phyloP scores from a whole-genome alignment of 352 stramenopile genomes.

The Pythium guiyangense region DNA sequence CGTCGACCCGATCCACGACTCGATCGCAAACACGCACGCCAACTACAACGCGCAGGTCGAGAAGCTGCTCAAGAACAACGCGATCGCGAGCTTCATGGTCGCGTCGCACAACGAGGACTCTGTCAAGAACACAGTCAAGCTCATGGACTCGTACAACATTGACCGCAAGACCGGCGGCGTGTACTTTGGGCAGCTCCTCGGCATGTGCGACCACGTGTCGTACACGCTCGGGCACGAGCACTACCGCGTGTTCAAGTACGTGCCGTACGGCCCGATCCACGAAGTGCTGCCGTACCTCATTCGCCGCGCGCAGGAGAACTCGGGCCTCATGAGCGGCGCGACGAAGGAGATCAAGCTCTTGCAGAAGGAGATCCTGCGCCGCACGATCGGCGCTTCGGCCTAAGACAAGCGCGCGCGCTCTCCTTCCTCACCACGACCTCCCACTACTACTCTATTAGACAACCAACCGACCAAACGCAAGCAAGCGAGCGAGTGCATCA shows the following conservation, averaged over 20 bases:
- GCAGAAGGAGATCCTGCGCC: constrained; percentile 62
- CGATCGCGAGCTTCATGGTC: constrained; percentile 94
- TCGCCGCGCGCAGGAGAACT: constrained; percentile 96
- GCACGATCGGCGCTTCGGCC: constrained; percentile 9
- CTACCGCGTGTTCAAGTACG: constrained; percentile 97
- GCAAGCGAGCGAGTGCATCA: no score
- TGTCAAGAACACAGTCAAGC: constrained; percentile 88
- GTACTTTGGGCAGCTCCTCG: constrained; percentile 97
- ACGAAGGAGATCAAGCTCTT: constrained; percentile 73
- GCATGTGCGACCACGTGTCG: constrained; percentile 97
- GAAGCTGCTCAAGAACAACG: constrained; percentile 86
- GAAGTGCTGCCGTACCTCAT: constrained; percentile 98
- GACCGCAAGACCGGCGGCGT: constrained; percentile 64
- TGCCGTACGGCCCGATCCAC: constrained; percentile 95
- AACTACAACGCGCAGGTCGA: constrained; percentile 92
- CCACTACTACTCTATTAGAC: not conserved
- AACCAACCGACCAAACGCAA: not conserved
- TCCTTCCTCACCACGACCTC: not conserved
- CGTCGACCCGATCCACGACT: constrained; percentile 91
- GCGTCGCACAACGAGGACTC: constrained; percentile 97
- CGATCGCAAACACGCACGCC: constrained; percentile 91
- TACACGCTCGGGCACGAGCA: constrained; percentile 91
- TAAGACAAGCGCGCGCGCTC: no score
- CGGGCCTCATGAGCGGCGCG: constrained; percentile 82
- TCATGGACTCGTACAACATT: constrained; percentile 91